These are phyloP conservation scores for Hyphopichia burtonii DNA, from an alignment of 1,139 yeast species.

Conservation along the genomic window DNA sequence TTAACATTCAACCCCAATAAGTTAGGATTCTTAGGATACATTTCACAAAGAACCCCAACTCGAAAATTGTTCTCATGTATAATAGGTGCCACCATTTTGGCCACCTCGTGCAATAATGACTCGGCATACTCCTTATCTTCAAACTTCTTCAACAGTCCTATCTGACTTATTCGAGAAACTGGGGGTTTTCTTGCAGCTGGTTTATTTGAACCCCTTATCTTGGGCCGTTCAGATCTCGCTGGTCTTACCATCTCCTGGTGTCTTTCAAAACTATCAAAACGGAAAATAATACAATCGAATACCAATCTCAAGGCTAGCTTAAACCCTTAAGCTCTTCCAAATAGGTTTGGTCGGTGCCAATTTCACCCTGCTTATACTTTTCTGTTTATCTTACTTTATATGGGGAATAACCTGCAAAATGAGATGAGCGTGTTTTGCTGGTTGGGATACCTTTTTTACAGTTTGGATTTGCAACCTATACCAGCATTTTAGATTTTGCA, in stretches of 20 bases:
- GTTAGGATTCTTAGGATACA: slow-evolving; percentile 70
- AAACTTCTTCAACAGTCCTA: slow-evolving; percentile 57
- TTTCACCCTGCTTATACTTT: neutral
- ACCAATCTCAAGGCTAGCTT: too few relatives aligned
- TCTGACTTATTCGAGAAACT: slow-evolving; percentile 46
- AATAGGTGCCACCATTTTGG: slow-evolving; percentile 66
- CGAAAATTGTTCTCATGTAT: slow-evolving; percentile 67
- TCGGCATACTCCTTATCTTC: slow-evolving; percentile 58
- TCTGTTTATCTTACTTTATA: neutral
- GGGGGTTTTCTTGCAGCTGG: slow-evolving; percentile 28
- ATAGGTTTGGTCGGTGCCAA: neutral
- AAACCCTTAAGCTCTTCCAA: too few relatives aligned
- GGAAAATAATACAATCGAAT: too few relatives aligned
- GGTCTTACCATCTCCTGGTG: neutral
- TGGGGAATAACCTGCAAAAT: neutral
- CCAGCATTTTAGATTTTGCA: too few relatives aligned
- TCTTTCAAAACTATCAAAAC: too few relatives aligned
- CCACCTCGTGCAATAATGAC: slow-evolving; percentile 58
- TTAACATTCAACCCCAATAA: slow-evolving; percentile 86
- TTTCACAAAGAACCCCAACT: slow-evolving; percentile 73
- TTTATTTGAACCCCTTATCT: neutral
- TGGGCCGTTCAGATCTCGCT: neutral
- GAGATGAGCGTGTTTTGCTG: neutral
- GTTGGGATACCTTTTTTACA: neutral
- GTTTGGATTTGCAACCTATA: neutral